Evolutionary conservation across 2,329 filamentous ascomycete species (phyloP), one percentile per base, ranked within the genome.

Genomic region (Xylaria sp.): DNA sequence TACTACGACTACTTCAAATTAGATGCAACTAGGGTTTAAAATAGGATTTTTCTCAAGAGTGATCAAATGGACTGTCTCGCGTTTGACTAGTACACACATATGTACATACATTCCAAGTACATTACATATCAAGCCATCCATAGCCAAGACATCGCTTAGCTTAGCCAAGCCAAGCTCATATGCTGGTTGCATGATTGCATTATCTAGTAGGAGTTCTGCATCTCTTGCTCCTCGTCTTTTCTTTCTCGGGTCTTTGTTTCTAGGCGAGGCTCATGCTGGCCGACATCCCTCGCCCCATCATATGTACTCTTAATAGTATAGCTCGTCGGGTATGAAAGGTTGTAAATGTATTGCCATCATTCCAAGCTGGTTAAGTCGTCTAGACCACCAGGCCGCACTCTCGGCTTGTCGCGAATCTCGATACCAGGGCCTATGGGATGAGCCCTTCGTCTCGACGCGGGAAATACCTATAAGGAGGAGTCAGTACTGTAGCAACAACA

Each of bases 341-440:
- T n/a, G 13, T 13, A 25, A 25, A 13, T 57, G 5, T 10, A 35
- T 4, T 35, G 8, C 50, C 57, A 42, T 82, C 81, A 92, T 82
- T 95, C 92, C 80, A 93, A 77, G 72, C 89, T 88, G 18, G 91
- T 87, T 73, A 91, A 85, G 76, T 91, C 89, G 67, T 89, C 84
- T 76, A 95, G 75, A 73, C 87, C 42, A 21, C 60, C 86, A 75
- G 85, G 82, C 47, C 86, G 82, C 78, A 85, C 85, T 68, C 87
- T 82, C 51, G 89, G 63, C 76, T 90, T 86, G 64, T 94, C 89
- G 75, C 90, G 86, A 72, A 94, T 86, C 80, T 97, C 94, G 71
- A 98, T 89, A 13, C 94, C 94, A 3, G 93, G 93, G 0, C 94
- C 94, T 61, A 94, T 87, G 37, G 91, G 81, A 70, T 92, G 88